phyloP scores from a whole-genome alignment of 1,284 basidiomycete species.

The Neonothopanus nambi region DNA sequence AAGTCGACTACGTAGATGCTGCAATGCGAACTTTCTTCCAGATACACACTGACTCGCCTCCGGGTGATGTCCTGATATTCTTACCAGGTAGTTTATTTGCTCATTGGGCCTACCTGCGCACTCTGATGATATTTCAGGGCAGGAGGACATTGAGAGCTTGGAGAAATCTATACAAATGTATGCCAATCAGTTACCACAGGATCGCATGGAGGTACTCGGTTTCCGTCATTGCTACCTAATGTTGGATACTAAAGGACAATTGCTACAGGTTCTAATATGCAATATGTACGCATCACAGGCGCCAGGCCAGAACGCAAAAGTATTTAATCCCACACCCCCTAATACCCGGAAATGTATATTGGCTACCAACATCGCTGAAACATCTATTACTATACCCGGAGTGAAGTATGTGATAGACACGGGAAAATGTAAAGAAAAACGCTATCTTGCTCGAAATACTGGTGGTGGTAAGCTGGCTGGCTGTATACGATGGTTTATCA shows the following conservation, averaged over 20 bases:
- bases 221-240: not conserved
- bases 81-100: constrained; percentile 63
- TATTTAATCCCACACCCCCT: constrained; percentile 71
- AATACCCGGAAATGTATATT: constrained; percentile 88
- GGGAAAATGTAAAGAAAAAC: constrained; percentile 94
- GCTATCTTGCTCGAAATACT: constrained; percentile 68
- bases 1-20: constrained; percentile 87
- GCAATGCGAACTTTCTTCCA: constrained; percentile 90
- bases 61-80: constrained; percentile 93
- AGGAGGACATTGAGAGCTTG: constrained; percentile 95
- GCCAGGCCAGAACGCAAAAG: constrained; percentile 74
- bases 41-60: constrained; percentile 79
- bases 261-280: constrained; percentile 63
- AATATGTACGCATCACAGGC: constrained; percentile 88
- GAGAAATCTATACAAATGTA: constrained; percentile 71
- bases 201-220: constrained; percentile 46
- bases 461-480: constrained; percentile 58
- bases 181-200: constrained; percentile 62
- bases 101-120: not conserved
- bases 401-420: constrained; percentile 95
- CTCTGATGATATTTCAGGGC: constrained; percentile 49
- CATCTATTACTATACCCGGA: constrained; percentile 95
- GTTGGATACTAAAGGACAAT: constrained; percentile 3
- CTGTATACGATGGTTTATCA: constrained; percentile 11
- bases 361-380: constrained; percentile 97